Evolutionary conservation across 805 yeast genomes (phyloP).

Genomic region (Komagataella pastoris): DNA sequence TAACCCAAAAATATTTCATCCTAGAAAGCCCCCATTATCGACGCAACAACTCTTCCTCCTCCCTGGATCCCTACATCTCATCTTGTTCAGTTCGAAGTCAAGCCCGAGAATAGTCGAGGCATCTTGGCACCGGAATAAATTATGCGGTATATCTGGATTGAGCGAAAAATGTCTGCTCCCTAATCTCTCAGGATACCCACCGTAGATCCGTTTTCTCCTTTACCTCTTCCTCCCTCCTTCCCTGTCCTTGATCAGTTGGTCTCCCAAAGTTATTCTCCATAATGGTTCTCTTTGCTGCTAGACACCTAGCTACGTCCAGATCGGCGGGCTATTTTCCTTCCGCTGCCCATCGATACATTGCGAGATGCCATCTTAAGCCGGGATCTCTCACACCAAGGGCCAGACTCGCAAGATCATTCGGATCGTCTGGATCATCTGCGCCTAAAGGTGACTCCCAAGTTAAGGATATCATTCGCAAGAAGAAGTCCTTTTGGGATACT

Average conservation of each 20-base stretch:
- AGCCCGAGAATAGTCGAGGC: background rate
- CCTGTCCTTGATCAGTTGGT: background rate
- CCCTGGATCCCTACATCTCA: background rate
- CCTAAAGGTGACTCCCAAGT: conserved; percentile 1
- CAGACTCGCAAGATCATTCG: background rate
- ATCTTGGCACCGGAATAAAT: background rate
- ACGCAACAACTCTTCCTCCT: background rate
- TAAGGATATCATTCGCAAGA: background rate
- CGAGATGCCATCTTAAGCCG: background rate
- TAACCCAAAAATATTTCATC: too few species aligned
- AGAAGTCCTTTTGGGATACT: conserved; percentile 12
- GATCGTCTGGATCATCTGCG: background rate
- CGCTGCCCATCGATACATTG: background rate
- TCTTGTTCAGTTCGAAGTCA: too few species aligned
- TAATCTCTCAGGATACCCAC: background rate
- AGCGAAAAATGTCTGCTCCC: background rate
- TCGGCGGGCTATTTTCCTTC: background rate
- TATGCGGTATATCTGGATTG: background rate
- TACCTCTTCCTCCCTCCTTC: background rate
- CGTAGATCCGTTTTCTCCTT: background rate
- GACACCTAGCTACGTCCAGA: background rate
- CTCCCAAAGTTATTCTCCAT: background rate
- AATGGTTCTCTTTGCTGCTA: background rate
- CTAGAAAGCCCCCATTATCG: too few species aligned
- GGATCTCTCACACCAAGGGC: background rate